These are phyloP conservation scores for Thymus mandschuricus DNA, from an alignment of 257 asterid species.

Conservation along the genomic window DNA sequence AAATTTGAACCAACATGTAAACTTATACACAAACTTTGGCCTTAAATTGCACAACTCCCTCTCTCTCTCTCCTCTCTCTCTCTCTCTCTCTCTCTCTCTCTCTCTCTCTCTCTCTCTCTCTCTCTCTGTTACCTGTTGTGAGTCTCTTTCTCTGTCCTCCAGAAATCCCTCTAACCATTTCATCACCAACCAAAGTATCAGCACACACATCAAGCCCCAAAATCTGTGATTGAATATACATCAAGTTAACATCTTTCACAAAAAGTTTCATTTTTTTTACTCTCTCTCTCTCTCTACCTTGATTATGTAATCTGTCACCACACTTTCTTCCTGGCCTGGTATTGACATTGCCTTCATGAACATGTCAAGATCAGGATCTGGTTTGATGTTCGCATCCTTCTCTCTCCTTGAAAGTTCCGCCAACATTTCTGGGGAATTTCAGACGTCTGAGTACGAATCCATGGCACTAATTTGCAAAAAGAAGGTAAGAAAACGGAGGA, in stretches of 20 bases:
- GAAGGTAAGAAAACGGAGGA: background rate
- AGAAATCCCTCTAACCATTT: conserved; percentile 83
- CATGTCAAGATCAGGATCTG: conserved; percentile 83
- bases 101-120: background rate
- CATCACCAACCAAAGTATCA: conserved; percentile 84
- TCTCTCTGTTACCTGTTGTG: conserved; percentile 63
- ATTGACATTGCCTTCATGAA: conserved; percentile 89
- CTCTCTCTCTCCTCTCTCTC: background rate
- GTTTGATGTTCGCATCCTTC: conserved; percentile 80
- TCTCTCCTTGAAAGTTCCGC: conserved; percentile 87
- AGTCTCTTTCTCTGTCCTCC: conserved; percentile 90
- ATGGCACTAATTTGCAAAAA: background rate
- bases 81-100: no score
- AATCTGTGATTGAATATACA: conserved; percentile 43
- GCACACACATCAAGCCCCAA: conserved; percentile 91
- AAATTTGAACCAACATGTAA: background rate
- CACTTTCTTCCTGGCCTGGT: conserved; percentile 83
- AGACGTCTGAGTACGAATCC: background rate
- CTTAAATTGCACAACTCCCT: background rate
- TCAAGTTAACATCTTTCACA: background rate
- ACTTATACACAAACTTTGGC: background rate
- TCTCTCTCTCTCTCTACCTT: conserved; percentile 49
- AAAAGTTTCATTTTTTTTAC: no score
- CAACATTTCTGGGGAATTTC: conserved; percentile 59
- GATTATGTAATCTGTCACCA: conserved; percentile 78